These are phyloP conservation scores for Lipomyces lipofer DNA, from an alignment of 805 yeast genomes.

Conservation along the genomic window DNA sequence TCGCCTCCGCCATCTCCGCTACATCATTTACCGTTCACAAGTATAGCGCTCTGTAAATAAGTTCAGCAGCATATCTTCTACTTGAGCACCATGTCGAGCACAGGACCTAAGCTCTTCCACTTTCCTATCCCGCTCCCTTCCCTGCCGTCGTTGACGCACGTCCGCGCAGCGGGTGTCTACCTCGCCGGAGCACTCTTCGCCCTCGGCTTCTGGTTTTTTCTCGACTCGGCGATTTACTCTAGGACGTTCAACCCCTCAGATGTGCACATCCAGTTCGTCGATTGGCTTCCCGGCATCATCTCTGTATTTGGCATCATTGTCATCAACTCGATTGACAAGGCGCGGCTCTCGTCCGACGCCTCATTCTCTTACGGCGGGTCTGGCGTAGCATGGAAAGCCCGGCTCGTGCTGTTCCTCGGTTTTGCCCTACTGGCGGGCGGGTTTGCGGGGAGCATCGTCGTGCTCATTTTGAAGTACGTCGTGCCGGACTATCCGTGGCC, in stretches of 20 bases:
- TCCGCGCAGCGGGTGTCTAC: constrained; percentile 36
- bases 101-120: constrained; percentile 27
- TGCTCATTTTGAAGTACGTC: constrained; percentile 79
- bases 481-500: constrained; percentile 80
- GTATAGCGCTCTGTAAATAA: too few relatives aligned
- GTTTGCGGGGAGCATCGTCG: constrained; percentile 85
- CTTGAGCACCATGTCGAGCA: constrained; percentile 11
- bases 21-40: too few relatives aligned
- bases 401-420: constrained; percentile 86
- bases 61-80: too few relatives aligned
- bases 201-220: constrained; percentile 82
- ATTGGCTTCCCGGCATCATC: constrained; percentile 93
- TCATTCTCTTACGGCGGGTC: constrained; percentile 45
- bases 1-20: too few relatives aligned
- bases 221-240: constrained; percentile 87
- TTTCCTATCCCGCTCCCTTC: constrained; percentile 28
- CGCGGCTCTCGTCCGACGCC: constrained; percentile 47
- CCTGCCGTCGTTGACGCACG: constrained; percentile 27
- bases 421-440: constrained; percentile 94
- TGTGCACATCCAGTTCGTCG: constrained; percentile 86
- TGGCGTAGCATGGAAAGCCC: constrained; percentile 85
- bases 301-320: constrained; percentile 81
- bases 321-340: constrained; percentile 68
- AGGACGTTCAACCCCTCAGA: constrained; percentile 79
- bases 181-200: constrained; percentile 58